Evolutionary conservation across 2,329 filamentous ascomycete species (phyloP).

Genomic region (Microcera coccophila): DNA sequence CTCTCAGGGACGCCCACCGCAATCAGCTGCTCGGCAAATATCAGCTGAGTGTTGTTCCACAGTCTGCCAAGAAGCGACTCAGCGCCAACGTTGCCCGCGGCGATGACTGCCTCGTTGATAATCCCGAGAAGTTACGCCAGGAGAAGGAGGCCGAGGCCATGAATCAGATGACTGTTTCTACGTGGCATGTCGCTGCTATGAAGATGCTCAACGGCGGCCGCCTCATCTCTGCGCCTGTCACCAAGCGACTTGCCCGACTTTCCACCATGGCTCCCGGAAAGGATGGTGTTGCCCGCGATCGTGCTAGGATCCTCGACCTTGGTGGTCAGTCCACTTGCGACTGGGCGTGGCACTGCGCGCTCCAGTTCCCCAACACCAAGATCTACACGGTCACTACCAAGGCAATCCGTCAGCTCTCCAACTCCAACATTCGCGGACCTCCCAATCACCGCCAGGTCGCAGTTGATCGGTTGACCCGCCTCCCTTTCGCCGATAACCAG

Average conservation of each 20-base stretch:
- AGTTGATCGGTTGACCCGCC: constrained; percentile 69
- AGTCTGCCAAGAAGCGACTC: constrained; percentile 66
- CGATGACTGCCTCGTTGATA: constrained; percentile 60
- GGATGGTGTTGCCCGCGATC: constrained; percentile 45
- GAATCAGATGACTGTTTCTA: constrained; percentile 60
- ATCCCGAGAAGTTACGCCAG: constrained; percentile 58
- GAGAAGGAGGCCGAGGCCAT: constrained; percentile 81
- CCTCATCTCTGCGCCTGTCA: constrained; percentile 60
- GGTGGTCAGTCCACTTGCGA: constrained; percentile 81
- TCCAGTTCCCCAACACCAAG: constrained; percentile 78
- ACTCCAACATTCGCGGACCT: constrained; percentile 75
- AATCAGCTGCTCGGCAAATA: constrained; percentile 83
- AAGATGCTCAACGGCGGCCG: constrained; percentile 62
- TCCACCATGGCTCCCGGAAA: constrained; percentile 46
- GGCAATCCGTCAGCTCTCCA: constrained; percentile 64
- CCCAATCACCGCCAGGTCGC: constrained; percentile 81
- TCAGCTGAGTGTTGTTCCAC: constrained; percentile 66
- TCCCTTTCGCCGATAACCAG: constrained; percentile 80
- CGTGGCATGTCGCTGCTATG: constrained; percentile 59
- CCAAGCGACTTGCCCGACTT: constrained; percentile 56
- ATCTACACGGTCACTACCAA: constrained; percentile 85
- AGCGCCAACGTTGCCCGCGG: constrained; percentile 70
- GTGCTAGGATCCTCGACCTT: constrained; percentile 75
- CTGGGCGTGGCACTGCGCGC: constrained; percentile 93
- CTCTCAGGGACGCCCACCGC: constrained; percentile 67